A percentile compares a stretch with the other conserved stretches of the same genome.
phyloP scores from a whole-genome alignment of 805 yeast species.

The Jamesozyma gamospora region DNA sequence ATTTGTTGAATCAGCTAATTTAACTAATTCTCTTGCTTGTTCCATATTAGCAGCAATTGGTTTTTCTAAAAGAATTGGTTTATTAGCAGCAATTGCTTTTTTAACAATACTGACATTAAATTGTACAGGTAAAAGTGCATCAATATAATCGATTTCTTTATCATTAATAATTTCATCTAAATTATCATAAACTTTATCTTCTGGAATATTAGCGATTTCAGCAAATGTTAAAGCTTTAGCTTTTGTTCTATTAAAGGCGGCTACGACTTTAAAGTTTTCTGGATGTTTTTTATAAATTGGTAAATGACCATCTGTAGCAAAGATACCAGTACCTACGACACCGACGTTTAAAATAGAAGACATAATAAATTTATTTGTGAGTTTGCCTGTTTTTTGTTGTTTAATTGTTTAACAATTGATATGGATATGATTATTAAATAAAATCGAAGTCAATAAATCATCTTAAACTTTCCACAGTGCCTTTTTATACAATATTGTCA shows the following conservation, averaged over 20 bases:
- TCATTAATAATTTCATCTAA: slow-evolving; percentile 60
- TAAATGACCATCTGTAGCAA: slow-evolving; percentile 74
- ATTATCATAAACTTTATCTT: slow-evolving; percentile 44
- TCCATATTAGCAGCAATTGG: slow-evolving; percentile 81
- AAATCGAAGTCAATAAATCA: too few relatives aligned
- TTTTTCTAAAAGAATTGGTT: slow-evolving; percentile 78
- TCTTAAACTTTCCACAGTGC: too few relatives aligned
- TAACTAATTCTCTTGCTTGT: slow-evolving; percentile 74
- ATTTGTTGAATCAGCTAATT: slow-evolving; percentile 48
- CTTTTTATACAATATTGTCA: too few relatives aligned
- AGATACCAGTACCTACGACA: slow-evolving; percentile 75
- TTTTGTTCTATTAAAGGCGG: slow-evolving; percentile 76
- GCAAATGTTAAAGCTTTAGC: slow-evolving; percentile 80
- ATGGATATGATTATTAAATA: not conserved
- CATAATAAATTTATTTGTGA: slow-evolving; percentile 4
- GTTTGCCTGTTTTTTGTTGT: not conserved
- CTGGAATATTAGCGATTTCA: slow-evolving; percentile 41
- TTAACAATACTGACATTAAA: slow-evolving; percentile 58
- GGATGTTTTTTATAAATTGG: slow-evolving; percentile 54
- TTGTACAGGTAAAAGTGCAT: slow-evolving; percentile 85
- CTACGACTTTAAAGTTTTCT: slow-evolving; percentile 44
- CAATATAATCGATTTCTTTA: slow-evolving; percentile 63
- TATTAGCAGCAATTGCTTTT: slow-evolving; percentile 59
- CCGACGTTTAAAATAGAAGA: slow-evolving; percentile 42
- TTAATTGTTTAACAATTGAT: not conserved